phyloP scores from a whole-genome alignment of 345 rosid species.

The Lepidium sativum region DNA sequence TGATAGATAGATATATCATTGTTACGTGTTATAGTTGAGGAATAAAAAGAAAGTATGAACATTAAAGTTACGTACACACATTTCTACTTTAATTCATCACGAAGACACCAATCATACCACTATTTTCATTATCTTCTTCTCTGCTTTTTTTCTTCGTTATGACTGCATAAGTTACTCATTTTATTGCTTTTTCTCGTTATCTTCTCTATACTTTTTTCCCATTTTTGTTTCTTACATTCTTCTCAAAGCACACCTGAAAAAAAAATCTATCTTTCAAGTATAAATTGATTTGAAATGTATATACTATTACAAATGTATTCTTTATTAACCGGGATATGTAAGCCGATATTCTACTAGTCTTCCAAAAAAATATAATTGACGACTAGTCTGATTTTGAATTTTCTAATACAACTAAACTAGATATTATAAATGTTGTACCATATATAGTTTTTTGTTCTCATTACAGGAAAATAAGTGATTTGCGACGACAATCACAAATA shows the following conservation, averaged over 20 bases:
- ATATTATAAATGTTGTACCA: no score
- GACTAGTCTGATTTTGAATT: no score
- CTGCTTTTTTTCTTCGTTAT: constrained; percentile 5
- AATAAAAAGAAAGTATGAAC: constrained; percentile 14
- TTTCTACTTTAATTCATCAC: constrained; percentile 26
- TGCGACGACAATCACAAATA: no score
- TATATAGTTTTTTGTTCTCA: no score
- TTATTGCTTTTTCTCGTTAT: constrained; percentile 14
- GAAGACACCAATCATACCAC: constrained; percentile 24
- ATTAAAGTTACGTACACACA: constrained; percentile 24
- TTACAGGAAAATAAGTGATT: no score
- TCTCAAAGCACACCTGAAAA: constrained; percentile 8
- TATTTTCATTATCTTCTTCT: constrained; percentile 17
- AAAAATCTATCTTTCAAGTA: not conserved
- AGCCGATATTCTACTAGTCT: no score
- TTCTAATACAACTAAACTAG: no score
- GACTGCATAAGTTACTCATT: constrained; percentile 15
- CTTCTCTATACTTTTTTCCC: constrained; percentile 1
- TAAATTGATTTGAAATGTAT: not conserved
- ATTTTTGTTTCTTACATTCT: constrained; percentile 11
- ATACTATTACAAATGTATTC: not conserved
- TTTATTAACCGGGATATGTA: no score
- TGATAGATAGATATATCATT: not conserved
- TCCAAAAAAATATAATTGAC: no score
- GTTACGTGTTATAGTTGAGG: constrained; percentile 18